Conservation (phyloP, 805 yeast species). For the Metschnikowia chrysomelidarum region DNA sequence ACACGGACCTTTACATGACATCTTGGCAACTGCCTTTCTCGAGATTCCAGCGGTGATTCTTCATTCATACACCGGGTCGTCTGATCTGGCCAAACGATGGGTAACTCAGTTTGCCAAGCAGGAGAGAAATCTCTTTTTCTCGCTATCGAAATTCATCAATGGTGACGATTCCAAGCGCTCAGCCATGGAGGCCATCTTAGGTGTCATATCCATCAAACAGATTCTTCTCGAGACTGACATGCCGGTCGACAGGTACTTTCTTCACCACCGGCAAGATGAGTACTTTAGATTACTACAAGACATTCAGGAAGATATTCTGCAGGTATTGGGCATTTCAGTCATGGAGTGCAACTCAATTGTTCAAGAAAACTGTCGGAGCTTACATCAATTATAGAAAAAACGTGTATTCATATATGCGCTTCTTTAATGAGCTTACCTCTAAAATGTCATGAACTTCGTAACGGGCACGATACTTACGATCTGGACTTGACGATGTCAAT, state of each 20-base stretch:
- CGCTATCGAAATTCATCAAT: slow-evolving; percentile 54
- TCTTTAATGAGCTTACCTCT: too few species aligned
- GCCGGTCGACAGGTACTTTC: slow-evolving; percentile 27
- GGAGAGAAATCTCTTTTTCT: slow-evolving; percentile 40
- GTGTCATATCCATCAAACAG: slow-evolving; percentile 20
- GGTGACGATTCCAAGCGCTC: slow-evolving; percentile 31
- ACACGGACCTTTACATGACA: slow-evolving; percentile 59
- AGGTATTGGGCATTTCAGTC: slow-evolving; percentile 3
- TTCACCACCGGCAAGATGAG: slow-evolving; percentile 2
- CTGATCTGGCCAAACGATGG: slow-evolving; percentile 60
- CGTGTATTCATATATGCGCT: slow-evolving; percentile 5
- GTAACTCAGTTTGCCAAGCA: slow-evolving; percentile 30
- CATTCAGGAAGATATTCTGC: slow-evolving; percentile 5
- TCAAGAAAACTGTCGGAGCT: slow-evolving; percentile 2
- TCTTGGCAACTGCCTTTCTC: slow-evolving; percentile 14
- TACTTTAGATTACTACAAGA: slow-evolving; percentile 9
- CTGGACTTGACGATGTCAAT: slow-evolving; percentile 92
- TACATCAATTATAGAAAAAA: slow-evolving; percentile 2
- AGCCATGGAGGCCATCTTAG: slow-evolving; percentile 20
- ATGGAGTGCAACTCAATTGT: slow-evolving; percentile 1
- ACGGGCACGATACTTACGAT: slow-evolving; percentile 46
- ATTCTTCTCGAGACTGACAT: slow-evolving; percentile 38
- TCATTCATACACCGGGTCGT: slow-evolving; percentile 85
- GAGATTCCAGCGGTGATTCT: slow-evolving; percentile 50
- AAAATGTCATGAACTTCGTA: not conserved